Evolutionary conservation across 176 grass and related monocot genomes (phyloP), one percentile per base, ranked within the genome.

Genomic region (Oryza nivara): DNA sequence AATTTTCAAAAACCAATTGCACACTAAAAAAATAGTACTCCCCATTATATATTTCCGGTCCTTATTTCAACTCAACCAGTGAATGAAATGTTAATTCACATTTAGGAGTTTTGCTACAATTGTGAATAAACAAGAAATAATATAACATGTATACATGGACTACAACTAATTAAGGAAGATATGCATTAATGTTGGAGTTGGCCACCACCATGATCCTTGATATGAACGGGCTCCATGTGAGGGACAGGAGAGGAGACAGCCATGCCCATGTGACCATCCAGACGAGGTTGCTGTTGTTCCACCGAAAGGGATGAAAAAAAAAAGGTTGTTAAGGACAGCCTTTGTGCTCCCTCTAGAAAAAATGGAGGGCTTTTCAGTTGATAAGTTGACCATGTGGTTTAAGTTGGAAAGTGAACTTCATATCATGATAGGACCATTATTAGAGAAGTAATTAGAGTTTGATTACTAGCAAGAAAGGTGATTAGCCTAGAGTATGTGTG

Each of bases 231-330:
- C 8, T 10, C 28, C 78, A 54, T 40, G 46, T 40, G 65, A 40
- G 51, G 45, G 17, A 23, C 44, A 80, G 6, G 10, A 23, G 34
- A 25, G 35, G 63, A 44, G 75, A 54, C 46, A 70, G 22, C 16
- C 8, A 23, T 38, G 19, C 5, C 65, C 78, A 52, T 54, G 78
- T 80, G 66, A 80, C 65, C 26, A 13, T 68, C 65, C 22, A 23
- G 10, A 35, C 30, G 32, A 23, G 2, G 44, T 9, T 67, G 14
- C 8, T 69, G 10, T 5, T 13, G 44, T 23, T 26, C 8, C 45
- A 23, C 28, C 20, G 11, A 35, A 68, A 3, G 43, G 10, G 11
- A 35, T 58, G 54, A 23, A 4, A 56, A 61, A 32, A 28, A 32
- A 63, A 63, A 63, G 9, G n/a, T 63, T 63, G 15, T 58, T 20